These are phyloP conservation scores for Triangularia setosa DNA, from an alignment of 2,329 filamentous ascomycete species.

Conservation along the genomic window DNA sequence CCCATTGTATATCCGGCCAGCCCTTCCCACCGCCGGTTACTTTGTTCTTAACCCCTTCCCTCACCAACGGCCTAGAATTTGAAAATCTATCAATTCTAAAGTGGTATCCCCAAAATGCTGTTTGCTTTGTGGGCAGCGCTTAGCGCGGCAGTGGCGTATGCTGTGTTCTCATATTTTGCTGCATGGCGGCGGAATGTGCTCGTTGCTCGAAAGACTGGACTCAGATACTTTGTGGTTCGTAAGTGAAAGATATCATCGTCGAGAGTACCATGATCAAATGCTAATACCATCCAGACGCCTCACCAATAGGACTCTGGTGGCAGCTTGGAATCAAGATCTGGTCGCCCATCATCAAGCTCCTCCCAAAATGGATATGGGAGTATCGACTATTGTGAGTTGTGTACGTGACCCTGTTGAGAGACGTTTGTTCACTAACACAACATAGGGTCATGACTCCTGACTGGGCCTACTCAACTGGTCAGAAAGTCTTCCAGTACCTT, in stretches of 20 bases:
- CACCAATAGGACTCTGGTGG: conserved; percentile 51
- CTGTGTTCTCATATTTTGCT: conserved; percentile 30
- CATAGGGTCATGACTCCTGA: conserved; percentile 53
- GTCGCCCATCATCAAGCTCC: conserved; percentile 50
- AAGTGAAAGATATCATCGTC: conserved; percentile 29
- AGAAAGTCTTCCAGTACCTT: conserved; percentile 54
- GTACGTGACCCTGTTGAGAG: neutral
- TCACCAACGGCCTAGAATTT: neutral
- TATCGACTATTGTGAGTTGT: conserved; percentile 55
- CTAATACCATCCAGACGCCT: conserved; percentile 37
- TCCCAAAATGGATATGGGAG: conserved; percentile 55
- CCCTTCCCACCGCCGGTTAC: neutral
- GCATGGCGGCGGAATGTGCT: conserved; percentile 44
- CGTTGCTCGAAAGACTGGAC: conserved; percentile 46
- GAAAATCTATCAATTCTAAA: neutral
- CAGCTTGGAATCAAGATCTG: conserved; percentile 51
- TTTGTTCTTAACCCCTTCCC: neutral
- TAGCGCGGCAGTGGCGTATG: conserved; percentile 34
- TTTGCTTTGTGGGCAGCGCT: conserved; percentile 35
- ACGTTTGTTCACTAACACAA: conserved; percentile 1
- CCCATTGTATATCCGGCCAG: neutral
- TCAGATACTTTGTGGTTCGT: conserved; percentile 54
- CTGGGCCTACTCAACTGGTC: conserved; percentile 54
- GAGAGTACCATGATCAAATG: conserved; percentile 2
- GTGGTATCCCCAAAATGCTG: conserved; percentile 29